Evolutionary conservation across 768 basidiomycete species (phyloP), one percentile per base, ranked within the genome.

Genomic region (Brasilioporus rufonigricans): DNA sequence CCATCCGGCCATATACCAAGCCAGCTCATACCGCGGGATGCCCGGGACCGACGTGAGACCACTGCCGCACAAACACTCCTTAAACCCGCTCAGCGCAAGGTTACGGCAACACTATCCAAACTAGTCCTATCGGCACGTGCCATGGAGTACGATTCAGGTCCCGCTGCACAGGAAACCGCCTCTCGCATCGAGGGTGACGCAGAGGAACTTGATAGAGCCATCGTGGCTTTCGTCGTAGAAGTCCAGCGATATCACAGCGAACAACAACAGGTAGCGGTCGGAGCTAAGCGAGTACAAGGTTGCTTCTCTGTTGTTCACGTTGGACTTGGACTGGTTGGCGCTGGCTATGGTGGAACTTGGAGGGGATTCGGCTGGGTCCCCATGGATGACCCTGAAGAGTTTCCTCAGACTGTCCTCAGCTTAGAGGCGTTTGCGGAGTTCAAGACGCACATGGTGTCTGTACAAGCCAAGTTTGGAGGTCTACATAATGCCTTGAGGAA

Each of bases 91-190:
- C 91, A 92, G 53, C 79, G 91, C 48, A 91, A 91, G 62, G 87
- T 96, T 31, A 91, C 92, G 2, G 90, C 92, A 9, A 93, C 92
- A 0, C 76, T 96, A 10, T 94, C 91, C 19, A 88, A 94, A 67
- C 77, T 98, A 27, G 90, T 96, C 29, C 81, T 97, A 3, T 91
- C 89, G 9, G 86, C 91, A n/a, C 87, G 96, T 46, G 93, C 94
- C 0, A 86, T 91, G 73, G 84, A 89, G 62, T 91, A 89, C 56
- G 87, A 91, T 63, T 86, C 87, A 0, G 85, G 84, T 16, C 79
- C 81, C 2, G 76, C 82, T 23, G 69, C 83, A 5, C 69, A 77
- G 12, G 85, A 89, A 56, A 87, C 86, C 14, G 76, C 84, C 1
- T 80, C 77, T 59, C 83, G 89, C 36, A 87, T 91, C 56, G 85